Evolutionary conservation across 306 rosid genomes (phyloP).

Genomic region (Fragaria iinumae): DNA sequence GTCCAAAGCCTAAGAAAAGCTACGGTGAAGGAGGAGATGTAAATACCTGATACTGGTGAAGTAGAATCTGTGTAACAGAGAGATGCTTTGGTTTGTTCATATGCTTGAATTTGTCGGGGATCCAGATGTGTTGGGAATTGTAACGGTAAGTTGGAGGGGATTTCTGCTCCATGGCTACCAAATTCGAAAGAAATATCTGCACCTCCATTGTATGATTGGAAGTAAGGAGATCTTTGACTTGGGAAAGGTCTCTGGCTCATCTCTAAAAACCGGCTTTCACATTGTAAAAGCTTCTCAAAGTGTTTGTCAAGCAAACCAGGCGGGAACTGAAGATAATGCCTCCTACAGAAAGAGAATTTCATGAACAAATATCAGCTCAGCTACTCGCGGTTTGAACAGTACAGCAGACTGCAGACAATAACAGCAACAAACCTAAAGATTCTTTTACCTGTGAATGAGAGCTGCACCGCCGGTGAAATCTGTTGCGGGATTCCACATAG

Average conservation of each 20-base stretch:
- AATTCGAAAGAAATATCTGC: slow-evolving; percentile 10
- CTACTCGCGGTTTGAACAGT: not conserved
- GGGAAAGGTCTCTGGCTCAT: slow-evolving; percentile 42
- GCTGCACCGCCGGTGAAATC: slow-evolving; percentile 42
- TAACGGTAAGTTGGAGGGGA: not conserved
- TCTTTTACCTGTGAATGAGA: not conserved
- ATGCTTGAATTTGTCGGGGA: slow-evolving; percentile 12
- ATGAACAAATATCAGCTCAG: not conserved
- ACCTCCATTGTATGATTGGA: slow-evolving; percentile 23
- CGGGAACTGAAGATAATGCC: slow-evolving; percentile 43
- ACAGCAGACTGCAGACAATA: not conserved
- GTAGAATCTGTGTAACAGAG: slow-evolving; percentile 6
- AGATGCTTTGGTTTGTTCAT: slow-evolving; percentile 16
- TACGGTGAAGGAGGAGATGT: not conserved
- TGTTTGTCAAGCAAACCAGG: slow-evolving; percentile 43
- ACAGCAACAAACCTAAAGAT: not conserved
- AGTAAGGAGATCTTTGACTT: slow-evolving; percentile 27
- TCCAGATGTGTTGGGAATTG: not conserved
- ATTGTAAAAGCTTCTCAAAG: slow-evolving; percentile 34
- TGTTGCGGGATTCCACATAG: slow-evolving; percentile 23
- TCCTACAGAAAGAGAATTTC: slow-evolving; percentile 16
- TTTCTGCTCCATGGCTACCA: not conserved
- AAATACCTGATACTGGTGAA: slow-evolving; percentile 32
- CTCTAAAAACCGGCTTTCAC: slow-evolving; percentile 32
- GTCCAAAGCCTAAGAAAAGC: slow-evolving; percentile 1